Percentiles rank a stretch among this genome's conserved stretches.
Conservation (phyloP, 352 stramenopile species). For the Phytophthora gonapodyides region DNA sequence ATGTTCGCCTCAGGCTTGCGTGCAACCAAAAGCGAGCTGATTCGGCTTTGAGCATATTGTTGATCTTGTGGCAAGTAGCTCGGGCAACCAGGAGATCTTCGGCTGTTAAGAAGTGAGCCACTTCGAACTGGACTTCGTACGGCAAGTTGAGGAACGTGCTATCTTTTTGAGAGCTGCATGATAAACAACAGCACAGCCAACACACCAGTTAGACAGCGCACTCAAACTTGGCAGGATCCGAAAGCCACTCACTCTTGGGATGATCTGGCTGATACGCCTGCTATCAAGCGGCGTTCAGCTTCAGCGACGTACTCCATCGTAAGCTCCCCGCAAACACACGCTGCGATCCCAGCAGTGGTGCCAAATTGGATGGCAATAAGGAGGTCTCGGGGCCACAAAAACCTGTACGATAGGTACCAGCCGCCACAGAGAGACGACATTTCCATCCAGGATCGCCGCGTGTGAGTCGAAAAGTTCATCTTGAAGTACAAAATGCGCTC, state of each 20-base stretch:
- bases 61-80: constrained; percentile 79
- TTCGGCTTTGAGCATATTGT: constrained; percentile 83
- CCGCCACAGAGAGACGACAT: constrained; percentile 53
- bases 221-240: not conserved
- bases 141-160: constrained; percentile 70
- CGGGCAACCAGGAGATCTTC: constrained; percentile 81
- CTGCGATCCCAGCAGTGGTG: constrained; percentile 68
- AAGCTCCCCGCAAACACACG: constrained; percentile 75
- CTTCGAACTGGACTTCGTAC: constrained; percentile 84
- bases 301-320: constrained; percentile 66
- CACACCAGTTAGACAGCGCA: constrained; percentile 10
- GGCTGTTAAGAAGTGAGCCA: constrained; percentile 70
- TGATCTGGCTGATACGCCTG: constrained; percentile 46
- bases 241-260: constrained; percentile 47
- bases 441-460: constrained; percentile 59
- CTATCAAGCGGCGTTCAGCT: constrained; percentile 66
- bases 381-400: constrained; percentile 71
- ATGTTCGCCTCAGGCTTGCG: constrained; percentile 72
- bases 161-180: constrained; percentile 59
- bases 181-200: constrained; percentile 2
- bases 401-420: constrained; percentile 71
- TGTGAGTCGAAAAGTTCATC: constrained; percentile 62
- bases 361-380: constrained; percentile 78
- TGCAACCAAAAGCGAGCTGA: constrained; percentile 87
- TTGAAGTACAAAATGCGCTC: constrained; percentile 72